Base-by-base conservation (phyloP, 495 filamentous ascomycete species). In the Aspergillus incahuasiensis region DNA sequence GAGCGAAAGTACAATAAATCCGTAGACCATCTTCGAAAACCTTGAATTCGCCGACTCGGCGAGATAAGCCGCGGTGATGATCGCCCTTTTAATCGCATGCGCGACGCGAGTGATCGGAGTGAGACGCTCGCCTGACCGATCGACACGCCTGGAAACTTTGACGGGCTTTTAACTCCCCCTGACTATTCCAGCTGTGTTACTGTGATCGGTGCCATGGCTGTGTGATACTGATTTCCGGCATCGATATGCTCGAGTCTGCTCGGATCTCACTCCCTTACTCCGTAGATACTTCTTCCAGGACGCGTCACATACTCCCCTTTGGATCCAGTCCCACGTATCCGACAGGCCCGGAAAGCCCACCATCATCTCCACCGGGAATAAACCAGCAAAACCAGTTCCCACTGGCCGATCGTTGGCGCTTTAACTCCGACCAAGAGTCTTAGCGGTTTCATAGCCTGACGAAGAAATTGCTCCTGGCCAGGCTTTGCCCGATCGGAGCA, bases 121-220 rank as follows among this genome's bases (percentile, higher is more conserved):
- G 43, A 55, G 35, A 55, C 42, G 15, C 30, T 28, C 52, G 34
- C 21, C 43, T 48, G 52, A 55, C 52, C 40, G 41, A 45, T 44
- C 38, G 16, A 48, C 25, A 48, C 16, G n/a, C 32, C 19, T 19
- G 45, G 16, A 22, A 44, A 6, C n/a, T 21, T 28, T 28, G 43
- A 25, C 21, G 43, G 43, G 7, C 22, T 25, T 11, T n/a, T n/a
- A n/a, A n/a, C n/a, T n/a, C n/a, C 19, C 19, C 19, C 6, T 22
- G 19, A 44, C 12, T 21, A 42, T 3, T 18, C 15, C 40, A 42
- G 40, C 19, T 9, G 11, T 22, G 42, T 11, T 20, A 35, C 32
- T 35, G 25, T 35, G 32, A 9, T 11, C 32, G 2, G 42, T 44
- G 42, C 42, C 11, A 22, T 44, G 42, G 32, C 32, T 35, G 32